phyloP scores from a whole-genome alignment of 306 rosid genomes.

The Gynostemma pentaphyllum region DNA sequence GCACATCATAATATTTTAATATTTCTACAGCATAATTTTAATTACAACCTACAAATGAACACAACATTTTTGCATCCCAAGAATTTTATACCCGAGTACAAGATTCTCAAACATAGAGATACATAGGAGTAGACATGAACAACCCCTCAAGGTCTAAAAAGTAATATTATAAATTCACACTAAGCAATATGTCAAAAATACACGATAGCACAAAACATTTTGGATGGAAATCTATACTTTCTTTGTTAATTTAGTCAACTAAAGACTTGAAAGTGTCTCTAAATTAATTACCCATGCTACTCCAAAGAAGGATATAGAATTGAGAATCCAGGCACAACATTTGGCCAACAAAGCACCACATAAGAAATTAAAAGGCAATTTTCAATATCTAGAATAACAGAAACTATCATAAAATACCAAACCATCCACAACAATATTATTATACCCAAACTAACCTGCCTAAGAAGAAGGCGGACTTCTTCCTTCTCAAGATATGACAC shows the following conservation, averaged over 20 bases:
- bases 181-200: no score
- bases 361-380: background rate
- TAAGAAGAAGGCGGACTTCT: constrained; percentile 88
- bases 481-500: constrained; percentile 88
- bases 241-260: background rate
- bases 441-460: constrained; percentile 54
- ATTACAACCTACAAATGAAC: no score
- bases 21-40: no score
- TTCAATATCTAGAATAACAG: background rate
- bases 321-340: background rate
- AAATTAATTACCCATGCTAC: constrained; percentile 2
- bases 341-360: background rate
- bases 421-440: background rate
- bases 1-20: no score
- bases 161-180: no score
- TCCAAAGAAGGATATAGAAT: background rate
- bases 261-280: background rate
- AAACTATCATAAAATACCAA: background rate
- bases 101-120: no score
- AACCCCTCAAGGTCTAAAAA: no score
- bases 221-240: no score
- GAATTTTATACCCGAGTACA: no score
- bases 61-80: no score
- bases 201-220: no score
- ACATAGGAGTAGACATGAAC: no score